Percentiles rank a stretch among this genome's conserved stretches.
Evolutionary conservation across 192 early-diverging fungal genomes (phyloP).

Genomic region (Linnemannia schmuckeri): DNA sequence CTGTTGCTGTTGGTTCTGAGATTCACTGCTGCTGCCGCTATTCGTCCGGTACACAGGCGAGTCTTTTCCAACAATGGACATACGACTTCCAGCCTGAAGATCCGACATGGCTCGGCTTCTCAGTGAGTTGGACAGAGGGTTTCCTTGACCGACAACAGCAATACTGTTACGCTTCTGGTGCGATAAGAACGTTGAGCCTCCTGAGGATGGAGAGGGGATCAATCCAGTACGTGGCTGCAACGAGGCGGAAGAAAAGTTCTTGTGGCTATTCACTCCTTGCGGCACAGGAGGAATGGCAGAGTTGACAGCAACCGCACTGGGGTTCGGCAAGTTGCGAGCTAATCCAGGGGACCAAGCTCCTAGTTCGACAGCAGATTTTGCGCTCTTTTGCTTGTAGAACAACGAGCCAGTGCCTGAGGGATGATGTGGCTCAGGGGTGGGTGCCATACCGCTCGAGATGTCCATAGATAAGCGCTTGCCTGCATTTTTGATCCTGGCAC

Average conservation of each 20-base stretch:
- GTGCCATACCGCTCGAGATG: slow-evolving; percentile 14
- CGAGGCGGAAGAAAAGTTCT: slow-evolving; percentile 10
- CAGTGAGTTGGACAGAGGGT: slow-evolving; percentile 15
- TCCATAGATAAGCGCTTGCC: slow-evolving; percentile 47
- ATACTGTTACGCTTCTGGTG: slow-evolving; percentile 30
- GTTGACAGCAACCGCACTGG: not conserved
- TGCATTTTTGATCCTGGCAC: slow-evolving; percentile 46
- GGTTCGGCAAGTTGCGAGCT: slow-evolving; percentile 17
- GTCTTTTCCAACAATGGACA: slow-evolving; percentile 10
- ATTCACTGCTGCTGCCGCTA: not conserved
- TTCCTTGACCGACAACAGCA: not conserved
- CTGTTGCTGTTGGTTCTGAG: slow-evolving; percentile 16
- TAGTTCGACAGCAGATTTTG: slow-evolving; percentile 38
- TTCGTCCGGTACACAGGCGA: not conserved
- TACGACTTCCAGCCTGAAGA: slow-evolving; percentile 24
- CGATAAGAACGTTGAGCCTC: not conserved
- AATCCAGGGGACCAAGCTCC: slow-evolving; percentile 31
- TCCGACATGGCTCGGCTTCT: slow-evolving; percentile 39
- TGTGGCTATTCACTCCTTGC: not conserved
- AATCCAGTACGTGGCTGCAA: not conserved
- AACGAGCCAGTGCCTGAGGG: slow-evolving; percentile 9
- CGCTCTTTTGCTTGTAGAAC: slow-evolving; percentile 48
- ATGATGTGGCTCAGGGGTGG: not conserved
- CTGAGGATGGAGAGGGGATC: slow-evolving; percentile 6
- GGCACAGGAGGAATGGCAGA: slow-evolving; percentile 11